Base-by-base conservation (phyloP, 2,329 filamentous ascomycete species). In the Nemania serpens region DNA sequence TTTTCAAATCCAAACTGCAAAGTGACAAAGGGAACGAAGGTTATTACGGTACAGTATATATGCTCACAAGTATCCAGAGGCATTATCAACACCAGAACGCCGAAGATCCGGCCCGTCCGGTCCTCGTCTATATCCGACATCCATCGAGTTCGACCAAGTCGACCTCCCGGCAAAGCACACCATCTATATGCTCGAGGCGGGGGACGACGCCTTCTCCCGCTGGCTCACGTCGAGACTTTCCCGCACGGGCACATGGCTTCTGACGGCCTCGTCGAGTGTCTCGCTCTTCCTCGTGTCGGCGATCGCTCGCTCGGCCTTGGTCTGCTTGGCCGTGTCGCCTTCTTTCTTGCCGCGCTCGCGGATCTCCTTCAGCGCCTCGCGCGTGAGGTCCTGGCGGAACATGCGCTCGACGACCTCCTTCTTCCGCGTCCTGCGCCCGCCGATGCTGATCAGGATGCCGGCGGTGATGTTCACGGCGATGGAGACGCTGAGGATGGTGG, bases 381-480 rank as follows among this genome's bases (percentile, higher is more conserved):
- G 73, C 51, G 91, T 96, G 58, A 96, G 75, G 65, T 91, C 86
- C 72, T 95, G 91, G 33, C 91, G 80, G 69, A 90, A 86, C 76
- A 95, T 85, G 46, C 88, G 83, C 70, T 93, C 88, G 20, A 93
- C 80, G 0, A 96, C 90, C 43, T 96, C 91, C 83, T 93, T 94
- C 82, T 96, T 96, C 52, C 91, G 81, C 1, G 91, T 93, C 64
- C 83, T 85, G 18, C 88, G 84, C 71, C 94, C 91, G 1, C 91
- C 91, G 15, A 92, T 81, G 66, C 82, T 87, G 72, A 96, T 96
- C 25, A 94, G 73, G 1, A 96, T 76, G 3, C 91, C 91, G 0
- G 89, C 91, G 0, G 84, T 84, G 65, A 92, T 88, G 72, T 96
- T 96, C 71, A 87, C 89, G 0, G 87, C 84, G 68, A 96, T 91